These are phyloP conservation scores for Cucurbita argyrosperma DNA, from an alignment of 306 rosid species.

Conservation along the genomic window DNA sequence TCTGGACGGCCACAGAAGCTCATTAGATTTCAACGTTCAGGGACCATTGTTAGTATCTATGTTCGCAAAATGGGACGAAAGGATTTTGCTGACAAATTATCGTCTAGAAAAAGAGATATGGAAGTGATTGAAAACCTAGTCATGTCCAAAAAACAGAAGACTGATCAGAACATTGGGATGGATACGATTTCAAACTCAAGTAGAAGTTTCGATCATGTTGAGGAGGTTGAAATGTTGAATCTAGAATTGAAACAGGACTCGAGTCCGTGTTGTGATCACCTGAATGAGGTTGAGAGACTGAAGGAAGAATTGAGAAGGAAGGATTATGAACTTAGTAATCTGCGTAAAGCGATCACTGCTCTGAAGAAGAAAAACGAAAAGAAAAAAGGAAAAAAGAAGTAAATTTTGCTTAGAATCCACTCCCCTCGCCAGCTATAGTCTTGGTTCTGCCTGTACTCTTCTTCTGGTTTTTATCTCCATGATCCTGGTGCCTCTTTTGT, in stretches of 20 bases:
- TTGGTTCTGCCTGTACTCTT: background rate
- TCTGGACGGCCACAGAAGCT: conserved; percentile 49
- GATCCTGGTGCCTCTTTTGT: background rate
- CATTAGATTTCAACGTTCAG: conserved; percentile 19
- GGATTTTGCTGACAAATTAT: background rate
- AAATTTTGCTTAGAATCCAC: background rate
- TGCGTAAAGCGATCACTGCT: conserved; percentile 23
- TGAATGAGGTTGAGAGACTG: conserved; percentile 30
- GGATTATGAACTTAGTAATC: conserved; percentile 30
- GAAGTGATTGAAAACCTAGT: conserved; percentile 18
- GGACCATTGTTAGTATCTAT: conserved; percentile 14
- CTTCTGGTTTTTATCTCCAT: background rate
- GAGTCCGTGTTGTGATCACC: conserved; percentile 7
- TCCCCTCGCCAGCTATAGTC: background rate
- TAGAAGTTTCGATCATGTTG: conserved; percentile 11
- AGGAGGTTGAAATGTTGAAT: conserved; percentile 27
- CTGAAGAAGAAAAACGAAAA: conserved; percentile 8
- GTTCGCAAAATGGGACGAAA: conserved; percentile 34
- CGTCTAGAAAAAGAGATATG: conserved; percentile 37
- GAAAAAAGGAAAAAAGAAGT: conserved; percentile 10
- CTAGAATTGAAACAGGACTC: conserved; percentile 15
- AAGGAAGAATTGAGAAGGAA: conserved; percentile 27
- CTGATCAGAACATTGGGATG: conserved; percentile 18
- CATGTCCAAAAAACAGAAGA: conserved; percentile 35
- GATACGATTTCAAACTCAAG: conserved; percentile 5